phyloP scores from a whole-genome alignment of 495 filamentous ascomycete species.

The Penicillium canescens region DNA sequence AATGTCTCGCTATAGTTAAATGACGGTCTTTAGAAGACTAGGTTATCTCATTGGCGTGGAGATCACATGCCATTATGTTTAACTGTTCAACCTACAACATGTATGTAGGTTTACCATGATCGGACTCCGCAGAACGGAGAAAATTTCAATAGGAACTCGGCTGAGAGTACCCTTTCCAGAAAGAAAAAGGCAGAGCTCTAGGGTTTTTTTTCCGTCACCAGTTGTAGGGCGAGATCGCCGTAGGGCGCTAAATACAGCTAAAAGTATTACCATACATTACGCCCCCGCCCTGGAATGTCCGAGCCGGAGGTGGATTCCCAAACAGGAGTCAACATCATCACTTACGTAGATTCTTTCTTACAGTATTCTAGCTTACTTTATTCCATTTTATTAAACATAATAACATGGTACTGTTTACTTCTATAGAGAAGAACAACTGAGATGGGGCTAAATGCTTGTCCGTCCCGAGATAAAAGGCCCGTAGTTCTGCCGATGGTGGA shows the following conservation, averaged over 20 bases:
- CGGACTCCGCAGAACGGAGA: neutral
- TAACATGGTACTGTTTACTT: neutral
- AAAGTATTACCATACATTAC: neutral
- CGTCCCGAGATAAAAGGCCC: neutral
- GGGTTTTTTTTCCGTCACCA: neutral
- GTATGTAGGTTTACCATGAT: neutral
- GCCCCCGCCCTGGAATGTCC: constrained; percentile 8
- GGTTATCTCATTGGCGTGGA: neutral
- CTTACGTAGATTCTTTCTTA: constrained; percentile 23
- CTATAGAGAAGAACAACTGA: neutral
- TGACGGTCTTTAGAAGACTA: constrained; percentile 3
- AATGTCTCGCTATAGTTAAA: neutral
- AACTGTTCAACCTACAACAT: neutral
- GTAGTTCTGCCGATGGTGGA: constrained; percentile 26
- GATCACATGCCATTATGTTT: neutral
- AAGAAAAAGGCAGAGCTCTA: constrained; percentile 1
- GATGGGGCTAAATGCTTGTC: constrained; percentile 6
- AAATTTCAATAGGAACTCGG: constrained; percentile 1
- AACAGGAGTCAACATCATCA: constrained; percentile 29
- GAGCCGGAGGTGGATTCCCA: constrained; percentile 22
- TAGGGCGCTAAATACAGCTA: neutral
- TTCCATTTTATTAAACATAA: neutral
- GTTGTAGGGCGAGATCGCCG: constrained; percentile 4
- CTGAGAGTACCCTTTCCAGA: constrained; percentile 7
- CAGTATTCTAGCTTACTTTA: no score